Base-by-base conservation (phyloP, 2,329 filamentous ascomycete genomes). In the Bipolaris victoriae region DNA sequence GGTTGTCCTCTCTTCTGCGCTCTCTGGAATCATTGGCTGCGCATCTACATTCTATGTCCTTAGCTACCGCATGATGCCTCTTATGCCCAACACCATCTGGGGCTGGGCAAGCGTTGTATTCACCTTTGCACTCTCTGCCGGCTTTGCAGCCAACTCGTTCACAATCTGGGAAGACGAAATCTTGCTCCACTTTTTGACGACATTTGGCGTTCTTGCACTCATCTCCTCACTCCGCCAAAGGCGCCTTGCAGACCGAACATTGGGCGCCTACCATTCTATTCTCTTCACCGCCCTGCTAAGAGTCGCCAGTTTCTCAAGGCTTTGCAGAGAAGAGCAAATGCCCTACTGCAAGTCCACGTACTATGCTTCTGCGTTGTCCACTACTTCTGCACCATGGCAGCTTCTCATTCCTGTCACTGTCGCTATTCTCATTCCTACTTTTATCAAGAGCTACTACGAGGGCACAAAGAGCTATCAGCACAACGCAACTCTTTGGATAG, bases 91-190 rank as follows among this genome's bases (percentile, higher is more conserved):
- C n/a, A 90, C 86, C 0, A 79, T 93, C 52, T 99, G 94, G 93
- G 90, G 92, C n/a, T 94, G 91, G 88, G 80, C 96, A 57, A 88
- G 91, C 5, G 81, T 91, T 24, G 74, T 93, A 13, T 92, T 96
- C 65, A 92, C 92, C 0, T 76, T 92, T n/a, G 87, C 90, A 60
- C 91, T 97, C 71, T 96, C 92, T n/a, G 81, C 91, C 49, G 94
- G 95, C 7, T 99, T 98, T 74, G 94, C 94, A 0, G 95, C 95
- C 3, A 99, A 99, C 78, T 99, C 95, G 0, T 99, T 93, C 78
- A 98, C 94, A 0, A 97, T 99, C 64, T 99, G 95, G 93, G 95
- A 99, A 79, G 95, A 99, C 71, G 90, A 92, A 13, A 97, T 97
- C 54, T 83, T 97, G 4, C 82, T 97, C 3, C 97, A 96, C 79